A percentile compares a stretch with the other conserved stretches of the same genome.
Conservation (phyloP, 2,329 filamentous ascomycete genomes). For the Verticillium tricorpus region DNA sequence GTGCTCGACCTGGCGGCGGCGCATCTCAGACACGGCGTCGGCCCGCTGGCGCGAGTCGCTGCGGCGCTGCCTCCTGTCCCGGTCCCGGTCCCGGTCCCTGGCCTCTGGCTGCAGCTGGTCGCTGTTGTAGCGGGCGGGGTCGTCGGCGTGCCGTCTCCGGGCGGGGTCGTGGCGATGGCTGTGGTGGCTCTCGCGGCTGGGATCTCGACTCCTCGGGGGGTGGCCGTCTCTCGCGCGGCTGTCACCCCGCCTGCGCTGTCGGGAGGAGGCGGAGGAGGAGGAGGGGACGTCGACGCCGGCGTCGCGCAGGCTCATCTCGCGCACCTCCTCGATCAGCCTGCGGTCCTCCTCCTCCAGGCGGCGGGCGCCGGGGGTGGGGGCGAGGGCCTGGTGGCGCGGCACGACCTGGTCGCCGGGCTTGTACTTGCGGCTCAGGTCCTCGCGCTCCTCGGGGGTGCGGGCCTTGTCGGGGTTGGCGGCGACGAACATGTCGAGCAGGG, state of each 20-base stretch:
- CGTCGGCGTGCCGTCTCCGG: conserved; percentile 22
- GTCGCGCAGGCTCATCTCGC: conserved; percentile 69
- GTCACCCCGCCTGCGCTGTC: conserved; percentile 15
- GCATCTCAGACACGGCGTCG: conserved; percentile 30
- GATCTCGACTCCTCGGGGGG: conserved; percentile 11
- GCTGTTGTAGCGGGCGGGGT: conserved; percentile 21
- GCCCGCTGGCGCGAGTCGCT: conserved; percentile 40
- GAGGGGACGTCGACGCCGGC: conserved; percentile 40
- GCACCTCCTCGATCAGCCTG: conserved; percentile 65
- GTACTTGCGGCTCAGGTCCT: conserved; percentile 71
- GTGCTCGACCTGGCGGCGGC: conserved; percentile 68
- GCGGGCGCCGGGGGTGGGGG: conserved; percentile 47
- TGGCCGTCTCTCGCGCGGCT: conserved; percentile 11
- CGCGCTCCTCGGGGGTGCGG: conserved; percentile 67
- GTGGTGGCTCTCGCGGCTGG: conserved; percentile 14
- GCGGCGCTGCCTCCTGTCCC: conserved; percentile 30
- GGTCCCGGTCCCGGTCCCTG: too few species aligned
- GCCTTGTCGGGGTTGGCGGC: conserved; percentile 72
- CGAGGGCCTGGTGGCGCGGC: conserved; percentile 50
- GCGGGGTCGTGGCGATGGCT: conserved; percentile 22
- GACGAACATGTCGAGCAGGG: conserved; percentile 83
- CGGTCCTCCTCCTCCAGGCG: conserved; percentile 62
- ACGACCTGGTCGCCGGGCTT: conserved; percentile 78
- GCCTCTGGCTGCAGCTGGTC: conserved; percentile 34
- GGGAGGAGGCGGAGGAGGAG: conserved; percentile 21